A percentile compares a stretch with the other conserved stretches of the same genome.
These are phyloP conservation scores for Cyberlindnera veronae DNA, from an alignment of 805 yeast genomes.

Conservation along the genomic window DNA sequence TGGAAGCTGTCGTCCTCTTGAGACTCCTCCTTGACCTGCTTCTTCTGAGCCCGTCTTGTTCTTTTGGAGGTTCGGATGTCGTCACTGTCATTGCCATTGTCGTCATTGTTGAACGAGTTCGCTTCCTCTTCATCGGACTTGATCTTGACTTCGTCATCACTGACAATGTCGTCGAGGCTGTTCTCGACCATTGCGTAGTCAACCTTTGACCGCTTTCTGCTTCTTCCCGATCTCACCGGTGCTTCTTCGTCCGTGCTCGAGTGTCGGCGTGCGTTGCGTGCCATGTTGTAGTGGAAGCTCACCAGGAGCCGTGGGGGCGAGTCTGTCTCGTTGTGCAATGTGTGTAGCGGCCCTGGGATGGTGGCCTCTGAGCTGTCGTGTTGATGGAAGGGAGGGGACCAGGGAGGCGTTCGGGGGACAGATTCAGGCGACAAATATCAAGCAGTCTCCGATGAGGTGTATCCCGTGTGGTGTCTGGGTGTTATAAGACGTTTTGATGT, in stretches of 20 bases:
- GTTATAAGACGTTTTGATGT: no score
- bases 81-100: slow-evolving; percentile 12
- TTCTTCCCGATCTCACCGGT: neutral
- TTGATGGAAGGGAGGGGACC: no score
- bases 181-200: slow-evolving; percentile 36
- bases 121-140: slow-evolving; percentile 1
- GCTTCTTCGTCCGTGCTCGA: neutral
- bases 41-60: slow-evolving; percentile 18
- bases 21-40: slow-evolving; percentile 17
- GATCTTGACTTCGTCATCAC: slow-evolving; percentile 20
- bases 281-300: slow-evolving; percentile 1
- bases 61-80: slow-evolving; percentile 12
- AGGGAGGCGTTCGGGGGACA: no score
- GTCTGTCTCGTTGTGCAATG: neutral
- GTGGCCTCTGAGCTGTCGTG: no score
- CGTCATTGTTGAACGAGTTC: neutral
- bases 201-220: slow-evolving; percentile 31
- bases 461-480: no score
- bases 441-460: no score
- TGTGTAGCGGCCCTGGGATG: neutral
- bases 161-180: slow-evolving; percentile 27
- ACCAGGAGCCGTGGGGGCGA: neutral
- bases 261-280: neutral
- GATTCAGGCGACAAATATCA: no score
- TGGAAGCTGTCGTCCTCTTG: slow-evolving; percentile 31